Evolutionary conservation across 495 filamentous ascomycete genomes (phyloP).

Genomic region (Immersiella caudata): DNA sequence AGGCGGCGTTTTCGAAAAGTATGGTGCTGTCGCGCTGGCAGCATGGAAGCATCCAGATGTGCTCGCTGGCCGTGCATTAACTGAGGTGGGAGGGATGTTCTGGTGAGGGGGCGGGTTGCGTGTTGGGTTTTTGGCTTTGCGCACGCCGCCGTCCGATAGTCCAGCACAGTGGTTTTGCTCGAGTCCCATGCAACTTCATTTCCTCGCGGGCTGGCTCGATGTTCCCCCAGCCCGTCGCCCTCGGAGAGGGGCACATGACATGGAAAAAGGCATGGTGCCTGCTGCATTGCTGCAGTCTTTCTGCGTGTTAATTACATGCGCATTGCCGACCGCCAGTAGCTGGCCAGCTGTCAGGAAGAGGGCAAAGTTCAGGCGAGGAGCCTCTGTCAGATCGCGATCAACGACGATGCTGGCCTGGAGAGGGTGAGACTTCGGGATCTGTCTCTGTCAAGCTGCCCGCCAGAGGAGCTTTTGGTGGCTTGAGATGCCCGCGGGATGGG

Average conservation of each 20-base stretch:
- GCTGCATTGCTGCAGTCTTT: slow-evolving; percentile 6
- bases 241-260: slow-evolving; percentile 11
- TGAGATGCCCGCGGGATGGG: slow-evolving; percentile 2
- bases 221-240: background rate
- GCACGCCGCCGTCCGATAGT: background rate
- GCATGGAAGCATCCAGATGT: slow-evolving; percentile 1
- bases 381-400: background rate
- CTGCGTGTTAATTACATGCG: slow-evolving; percentile 11
- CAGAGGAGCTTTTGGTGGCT: slow-evolving; percentile 7
- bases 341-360: background rate
- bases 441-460: background rate
- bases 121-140: too few relatives aligned
- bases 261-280: slow-evolving; percentile 4
- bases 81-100: too few relatives aligned
- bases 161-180: background rate
- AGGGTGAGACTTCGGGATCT: background rate
- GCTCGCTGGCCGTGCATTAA: background rate
- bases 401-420: background rate
- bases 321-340: background rate
- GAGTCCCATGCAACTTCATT: background rate
- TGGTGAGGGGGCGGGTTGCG: too few relatives aligned
- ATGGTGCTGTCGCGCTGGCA: background rate
- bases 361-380: background rate
- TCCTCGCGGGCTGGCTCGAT: background rate
- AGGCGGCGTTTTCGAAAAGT: background rate